Evolutionary conservation across 805 yeast species (phyloP), one percentile per base, ranked within the genome.

Genomic region (Maudiozyma bulderi): DNA sequence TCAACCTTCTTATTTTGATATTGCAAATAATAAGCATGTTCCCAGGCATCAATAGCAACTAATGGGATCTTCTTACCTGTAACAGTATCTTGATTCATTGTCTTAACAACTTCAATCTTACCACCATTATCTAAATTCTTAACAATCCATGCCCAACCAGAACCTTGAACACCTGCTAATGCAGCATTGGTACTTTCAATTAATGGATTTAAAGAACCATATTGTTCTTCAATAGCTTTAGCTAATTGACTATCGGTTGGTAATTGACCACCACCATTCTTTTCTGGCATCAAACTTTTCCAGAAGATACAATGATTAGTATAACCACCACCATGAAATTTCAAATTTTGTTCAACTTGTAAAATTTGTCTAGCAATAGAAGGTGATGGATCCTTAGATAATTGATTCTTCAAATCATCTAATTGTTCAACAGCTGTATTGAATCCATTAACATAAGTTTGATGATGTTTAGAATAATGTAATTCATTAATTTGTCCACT

Each of bases 1-100:
- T 88, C 95, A 43, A 69, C 95, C 76, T 89, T 88, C 65, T 83
- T 89, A 73, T 88, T 88, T 73, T 86, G 83, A 75, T 88, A 88
- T 71, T 88, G 96, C 70, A 89, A 76, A 77, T 88, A 88, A 76
- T 88, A 88, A 48, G 96, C 96, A 65, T 88, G 96, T 71, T 88
- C 96, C 96, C 96, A 88, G 52, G 95, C 95, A 61, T 88, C 96
- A 64, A 88, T 85, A 48, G 95, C 96, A 49, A 89, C 76, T 60
- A 89, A 71, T 43, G 96, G 95, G 44, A 77, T 72, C 66, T 79
- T 75, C 8, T 78, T 66, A 45, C 86, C 86, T 45, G 81, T 73
- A 40, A 85, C 88, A 14, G 93, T 85, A 70, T 88, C 96, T 72
- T 88, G 96, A 75, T 88, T 88, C 57, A 80, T 73, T 57, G 86